These are phyloP conservation scores for Ailanthus altissimus DNA, from an alignment of 345 rosid species.

Conservation along the genomic window DNA sequence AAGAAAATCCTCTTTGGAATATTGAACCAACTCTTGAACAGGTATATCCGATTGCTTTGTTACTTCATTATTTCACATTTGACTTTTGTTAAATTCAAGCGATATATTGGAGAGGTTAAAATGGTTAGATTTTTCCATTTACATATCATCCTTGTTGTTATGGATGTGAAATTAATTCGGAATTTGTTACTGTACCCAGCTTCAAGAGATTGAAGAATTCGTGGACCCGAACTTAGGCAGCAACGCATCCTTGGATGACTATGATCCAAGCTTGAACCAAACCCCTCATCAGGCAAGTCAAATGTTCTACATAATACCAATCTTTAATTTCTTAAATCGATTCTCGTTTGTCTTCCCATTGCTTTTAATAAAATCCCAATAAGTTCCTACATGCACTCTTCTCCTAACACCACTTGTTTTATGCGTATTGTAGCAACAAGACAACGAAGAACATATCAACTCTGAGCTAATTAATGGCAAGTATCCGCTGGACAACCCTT, in stretches of 20 bases:
- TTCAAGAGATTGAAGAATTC: neutral
- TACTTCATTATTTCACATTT: neutral
- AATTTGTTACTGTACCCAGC: neutral
- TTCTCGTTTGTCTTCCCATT: neutral
- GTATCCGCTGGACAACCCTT: neutral
- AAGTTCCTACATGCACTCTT: too few species aligned
- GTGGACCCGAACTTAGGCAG: neutral
- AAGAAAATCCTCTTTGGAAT: neutral
- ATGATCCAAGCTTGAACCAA: conserved; percentile 8
- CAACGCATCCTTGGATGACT: neutral
- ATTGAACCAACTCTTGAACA: conserved; percentile 21
- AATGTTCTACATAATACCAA: neutral
- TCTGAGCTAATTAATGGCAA: neutral
- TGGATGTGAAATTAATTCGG: neutral
- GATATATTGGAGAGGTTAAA: neutral
- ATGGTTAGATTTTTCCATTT: too few species aligned
- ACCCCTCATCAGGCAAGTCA: conserved; percentile 19
- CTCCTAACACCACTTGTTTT: neutral
- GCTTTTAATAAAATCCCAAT: neutral
- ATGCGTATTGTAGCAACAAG: neutral
- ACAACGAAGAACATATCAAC: neutral
- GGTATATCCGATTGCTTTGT: conserved; percentile 22
- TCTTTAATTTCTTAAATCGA: too few species aligned
- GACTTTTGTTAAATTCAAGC: neutral
- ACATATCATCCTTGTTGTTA: neutral